Evolutionary conservation across 768 basidiomycete species (phyloP).

Genomic region (Boletus rubescentipes): DNA sequence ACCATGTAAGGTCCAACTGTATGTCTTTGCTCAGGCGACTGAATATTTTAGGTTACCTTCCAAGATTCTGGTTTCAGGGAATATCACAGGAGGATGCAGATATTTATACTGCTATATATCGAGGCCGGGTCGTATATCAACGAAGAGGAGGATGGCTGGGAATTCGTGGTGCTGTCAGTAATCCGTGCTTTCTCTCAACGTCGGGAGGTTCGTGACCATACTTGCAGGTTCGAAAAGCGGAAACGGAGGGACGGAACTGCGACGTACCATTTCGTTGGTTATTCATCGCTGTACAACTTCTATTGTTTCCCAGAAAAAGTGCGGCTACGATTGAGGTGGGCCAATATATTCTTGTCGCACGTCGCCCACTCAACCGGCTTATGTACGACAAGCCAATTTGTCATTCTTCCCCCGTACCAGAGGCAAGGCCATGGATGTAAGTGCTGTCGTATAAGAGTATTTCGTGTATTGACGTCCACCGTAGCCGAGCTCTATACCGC

Average conservation of each 20-base stretch:
- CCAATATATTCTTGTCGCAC: not conserved
- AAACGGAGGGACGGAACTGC: slow-evolving; percentile 53
- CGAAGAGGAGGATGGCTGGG: slow-evolving; percentile 93
- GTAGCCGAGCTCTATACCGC: slow-evolving; percentile 85
- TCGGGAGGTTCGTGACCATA: slow-evolving; percentile 1
- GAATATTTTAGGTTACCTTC: slow-evolving; percentile 66
- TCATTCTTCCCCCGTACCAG: slow-evolving; percentile 90
- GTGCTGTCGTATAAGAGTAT: slow-evolving; percentile 24
- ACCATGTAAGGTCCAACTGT: slow-evolving; percentile 62
- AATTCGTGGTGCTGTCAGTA: slow-evolving; percentile 83
- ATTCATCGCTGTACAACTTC: slow-evolving; percentile 93
- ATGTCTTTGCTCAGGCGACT: slow-evolving; percentile 1
- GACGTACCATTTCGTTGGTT: slow-evolving; percentile 92
- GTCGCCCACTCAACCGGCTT: not conserved
- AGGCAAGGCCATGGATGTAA: slow-evolving; percentile 86
- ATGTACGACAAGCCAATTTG: slow-evolving; percentile 71
- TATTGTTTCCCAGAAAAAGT: slow-evolving; percentile 93
- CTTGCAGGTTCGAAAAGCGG: slow-evolving; percentile 77
- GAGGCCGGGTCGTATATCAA: slow-evolving; percentile 94
- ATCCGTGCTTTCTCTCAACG: not conserved
- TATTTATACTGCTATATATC: slow-evolving; percentile 92
- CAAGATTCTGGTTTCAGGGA: slow-evolving; percentile 85
- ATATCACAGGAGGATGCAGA: slow-evolving; percentile 89
- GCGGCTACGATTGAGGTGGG: slow-evolving; percentile 82
- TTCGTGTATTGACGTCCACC: not conserved